phyloP scores from a whole-genome alignment of 1,284 basidiomycete genomes.

The Cerrena zonata region DNA sequence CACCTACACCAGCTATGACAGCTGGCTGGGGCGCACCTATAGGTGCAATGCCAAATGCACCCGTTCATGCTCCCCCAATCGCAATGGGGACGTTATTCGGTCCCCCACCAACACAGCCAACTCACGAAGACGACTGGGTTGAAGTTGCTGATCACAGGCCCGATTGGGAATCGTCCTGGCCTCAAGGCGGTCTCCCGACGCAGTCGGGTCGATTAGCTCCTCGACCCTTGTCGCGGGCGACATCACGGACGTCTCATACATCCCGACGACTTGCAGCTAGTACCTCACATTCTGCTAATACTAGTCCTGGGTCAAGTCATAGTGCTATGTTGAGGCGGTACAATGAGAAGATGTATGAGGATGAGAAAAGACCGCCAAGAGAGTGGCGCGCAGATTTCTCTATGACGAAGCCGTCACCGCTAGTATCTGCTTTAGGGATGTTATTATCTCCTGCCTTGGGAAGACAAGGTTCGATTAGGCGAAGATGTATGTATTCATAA shows the following conservation, averaged over 20 bases:
- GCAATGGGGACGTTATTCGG: slow-evolving; percentile 5
- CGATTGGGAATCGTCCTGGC: slow-evolving; percentile 2
- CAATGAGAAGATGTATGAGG: slow-evolving; percentile 17
- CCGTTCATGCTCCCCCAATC: too few relatives aligned
- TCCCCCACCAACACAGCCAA: slow-evolving; percentile 4
- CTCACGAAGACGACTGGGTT: slow-evolving; percentile 8
- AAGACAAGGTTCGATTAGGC: neutral
- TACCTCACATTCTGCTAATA: slow-evolving; percentile 11
- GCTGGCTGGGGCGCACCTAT: slow-evolving; percentile 4
- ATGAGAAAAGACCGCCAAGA: slow-evolving; percentile 25
- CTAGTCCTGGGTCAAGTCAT: slow-evolving; percentile 8
- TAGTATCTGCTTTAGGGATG: slow-evolving; percentile 19
- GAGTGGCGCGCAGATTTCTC: slow-evolving; percentile 33
- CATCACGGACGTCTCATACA: slow-evolving; percentile 5
- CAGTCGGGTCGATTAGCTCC: neutral
- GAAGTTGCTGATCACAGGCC: neutral
- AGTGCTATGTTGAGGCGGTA: slow-evolving; percentile 18
- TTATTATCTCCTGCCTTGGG: slow-evolving; percentile 16
- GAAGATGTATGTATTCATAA: slow-evolving; percentile 3
- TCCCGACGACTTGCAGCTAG: neutral
- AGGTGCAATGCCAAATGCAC: slow-evolving; percentile 8
- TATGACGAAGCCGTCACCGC: slow-evolving; percentile 20
- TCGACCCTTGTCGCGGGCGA: slow-evolving; percentile 3
- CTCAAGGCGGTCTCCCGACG: neutral
- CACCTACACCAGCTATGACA: slow-evolving; percentile 1